Conservation (phyloP, 495 filamentous ascomycete species). For the Venustampulla echinocandica region DNA sequence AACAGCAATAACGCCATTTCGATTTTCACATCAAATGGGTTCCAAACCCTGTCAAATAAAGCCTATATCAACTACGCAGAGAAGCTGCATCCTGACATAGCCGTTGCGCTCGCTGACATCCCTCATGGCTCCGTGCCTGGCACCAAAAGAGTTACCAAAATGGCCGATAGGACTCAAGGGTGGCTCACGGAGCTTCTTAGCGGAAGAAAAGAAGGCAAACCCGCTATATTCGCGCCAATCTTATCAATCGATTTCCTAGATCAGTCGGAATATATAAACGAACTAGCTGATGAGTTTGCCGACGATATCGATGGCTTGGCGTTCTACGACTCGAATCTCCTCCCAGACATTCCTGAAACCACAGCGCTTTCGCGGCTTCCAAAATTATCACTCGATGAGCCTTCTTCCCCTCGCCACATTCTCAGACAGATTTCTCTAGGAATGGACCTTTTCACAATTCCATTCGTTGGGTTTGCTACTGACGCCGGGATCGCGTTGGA, state of each 20-base stretch:
- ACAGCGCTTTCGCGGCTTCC: conserved; percentile 50
- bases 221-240: conserved; percentile 67
- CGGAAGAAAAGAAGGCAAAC: conserved; percentile 26
- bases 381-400: conserved; percentile 60
- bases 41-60: conserved; percentile 53
- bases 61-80: conserved; percentile 57
- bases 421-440: conserved; percentile 66
- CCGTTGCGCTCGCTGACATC: conserved; percentile 70
- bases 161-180: conserved; percentile 73
- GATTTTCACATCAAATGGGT: conserved; percentile 77
- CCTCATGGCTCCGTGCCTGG: conserved; percentile 49
- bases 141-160: conserved; percentile 63
- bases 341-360: conserved; percentile 51
- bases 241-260: conserved; percentile 64
- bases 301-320: conserved; percentile 65
- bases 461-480: conserved; percentile 62
- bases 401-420: conserved; percentile 61
- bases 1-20: conserved; percentile 68
- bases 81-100: conserved; percentile 68
- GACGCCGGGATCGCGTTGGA: conserved; percentile 80
- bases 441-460: conserved; percentile 68
- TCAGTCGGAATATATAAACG: conserved; percentile 68
- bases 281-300: conserved; percentile 45
- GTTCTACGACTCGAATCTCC: conserved; percentile 65
- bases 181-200: conserved; percentile 58